A percentile compares a stretch with the other conserved stretches of the same genome.
These are phyloP conservation scores for Calocybe cyanea DNA, from an alignment of 768 basidiomycete species.

Conservation along the genomic window DNA sequence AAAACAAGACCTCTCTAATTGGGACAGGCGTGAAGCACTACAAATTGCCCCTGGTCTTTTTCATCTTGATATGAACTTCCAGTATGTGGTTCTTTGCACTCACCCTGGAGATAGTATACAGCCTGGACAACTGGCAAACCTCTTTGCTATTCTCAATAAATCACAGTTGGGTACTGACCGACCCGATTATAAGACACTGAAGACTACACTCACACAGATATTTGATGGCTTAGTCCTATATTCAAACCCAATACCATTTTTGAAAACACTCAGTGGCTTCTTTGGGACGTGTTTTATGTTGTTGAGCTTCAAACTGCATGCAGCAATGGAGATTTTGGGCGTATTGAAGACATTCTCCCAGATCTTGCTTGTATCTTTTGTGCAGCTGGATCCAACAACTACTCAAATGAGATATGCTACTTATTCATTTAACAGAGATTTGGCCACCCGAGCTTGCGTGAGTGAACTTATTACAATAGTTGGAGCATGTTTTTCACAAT, in stretches of 20 bases:
- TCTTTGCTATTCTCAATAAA: slow-evolving; percentile 29
- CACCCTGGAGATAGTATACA: slow-evolving; percentile 24
- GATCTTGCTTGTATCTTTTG: slow-evolving; percentile 25
- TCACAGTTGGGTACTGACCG: slow-evolving; percentile 24
- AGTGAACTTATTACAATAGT: slow-evolving; percentile 4
- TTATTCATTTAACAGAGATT: slow-evolving; percentile 24
- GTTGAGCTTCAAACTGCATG: slow-evolving; percentile 24
- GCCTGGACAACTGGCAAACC: slow-evolving; percentile 23
- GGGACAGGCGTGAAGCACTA: slow-evolving; percentile 18
- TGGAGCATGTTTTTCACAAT: not conserved
- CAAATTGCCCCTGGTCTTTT: slow-evolving; percentile 27
- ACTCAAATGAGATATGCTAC: slow-evolving; percentile 27
- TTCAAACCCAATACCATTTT: slow-evolving; percentile 15
- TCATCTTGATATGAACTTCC: slow-evolving; percentile 30
- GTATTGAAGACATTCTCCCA: slow-evolving; percentile 26
- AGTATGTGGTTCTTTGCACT: slow-evolving; percentile 25
- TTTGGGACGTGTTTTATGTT: slow-evolving; percentile 27
- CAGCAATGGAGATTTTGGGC: slow-evolving; percentile 27
- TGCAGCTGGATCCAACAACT: slow-evolving; percentile 29
- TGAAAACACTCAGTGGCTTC: slow-evolving; percentile 23
- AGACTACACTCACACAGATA: slow-evolving; percentile 25
- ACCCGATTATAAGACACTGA: slow-evolving; percentile 31
- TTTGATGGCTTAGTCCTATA: slow-evolving; percentile 28
- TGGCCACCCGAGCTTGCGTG: slow-evolving; percentile 31
- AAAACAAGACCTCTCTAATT: slow-evolving; percentile 18